These are phyloP conservation scores for Trichosphaerium sp. DNA, from an alignment of 78 protist species.

Conservation along the genomic window DNA sequence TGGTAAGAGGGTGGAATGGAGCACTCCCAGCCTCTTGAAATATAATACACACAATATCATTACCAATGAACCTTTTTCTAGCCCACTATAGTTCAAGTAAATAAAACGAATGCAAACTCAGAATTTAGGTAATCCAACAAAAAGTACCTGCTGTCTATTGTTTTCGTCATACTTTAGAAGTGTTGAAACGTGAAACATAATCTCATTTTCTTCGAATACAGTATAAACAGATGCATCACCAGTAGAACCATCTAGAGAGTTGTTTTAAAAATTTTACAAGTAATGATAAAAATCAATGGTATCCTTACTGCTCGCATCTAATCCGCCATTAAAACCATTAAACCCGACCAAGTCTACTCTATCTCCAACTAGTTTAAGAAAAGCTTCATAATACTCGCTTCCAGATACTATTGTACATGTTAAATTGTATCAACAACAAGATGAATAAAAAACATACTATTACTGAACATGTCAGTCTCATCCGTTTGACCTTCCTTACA, in stretches of 20 bases:
- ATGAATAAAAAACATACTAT: slow-evolving; percentile 8
- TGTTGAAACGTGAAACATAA: slow-evolving; percentile 59
- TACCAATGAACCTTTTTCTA: slow-evolving; percentile 50
- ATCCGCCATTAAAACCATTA: slow-evolving; percentile 39
- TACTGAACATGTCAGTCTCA: slow-evolving; percentile 36
- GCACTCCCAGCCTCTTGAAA: slow-evolving; percentile 32
- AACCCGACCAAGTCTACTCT: slow-evolving; percentile 29
- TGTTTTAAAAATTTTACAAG: neutral
- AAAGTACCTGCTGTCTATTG: slow-evolving; percentile 28
- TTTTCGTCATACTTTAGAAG: slow-evolving; percentile 20
- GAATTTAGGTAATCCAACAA: too few species aligned
- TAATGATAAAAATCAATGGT: too few species aligned
- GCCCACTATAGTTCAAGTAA: neutral
- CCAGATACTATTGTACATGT: neutral
- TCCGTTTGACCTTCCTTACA: slow-evolving; percentile 18
- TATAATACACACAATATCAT: slow-evolving; percentile 39
- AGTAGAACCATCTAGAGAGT: slow-evolving; percentile 15
- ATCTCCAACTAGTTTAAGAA: slow-evolving; percentile 36
- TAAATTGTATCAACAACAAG: neutral
- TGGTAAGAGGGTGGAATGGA: slow-evolving; percentile 20
- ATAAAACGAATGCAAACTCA: neutral
- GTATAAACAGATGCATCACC: slow-evolving; percentile 35
- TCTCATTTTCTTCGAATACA: slow-evolving; percentile 17
- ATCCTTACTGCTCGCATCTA: slow-evolving; percentile 37
- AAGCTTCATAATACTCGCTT: slow-evolving; percentile 18